Evolutionary conservation across 345 rosid species (phyloP), one percentile per base, ranked within the genome.

Genomic region (Orychophragmus violaceus): DNA sequence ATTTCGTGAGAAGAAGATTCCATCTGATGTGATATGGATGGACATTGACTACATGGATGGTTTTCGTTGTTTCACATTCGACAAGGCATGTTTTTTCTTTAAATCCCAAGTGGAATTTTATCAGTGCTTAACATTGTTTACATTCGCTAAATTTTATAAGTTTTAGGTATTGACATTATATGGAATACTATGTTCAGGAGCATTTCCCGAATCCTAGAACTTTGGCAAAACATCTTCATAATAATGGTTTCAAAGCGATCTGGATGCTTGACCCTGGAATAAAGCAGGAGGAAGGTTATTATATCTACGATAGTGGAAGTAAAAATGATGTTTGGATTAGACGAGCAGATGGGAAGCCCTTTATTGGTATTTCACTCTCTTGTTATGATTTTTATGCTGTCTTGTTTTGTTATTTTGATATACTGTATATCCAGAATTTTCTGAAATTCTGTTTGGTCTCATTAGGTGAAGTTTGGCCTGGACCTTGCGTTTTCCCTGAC

Each of bases 251-350:
- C 77, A 92, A 89, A 81, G 96, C 93, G 27, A 82, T 92, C 46
- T 89, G 96, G 98, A 92, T 92, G 95, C 93, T 89, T 46, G 95
- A 92, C 76, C 98, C 96, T 19, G 96, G 98, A 37, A 87, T 92
- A 67, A 92, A 92, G 68, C 69, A 51, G 9, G 98, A 92, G 76
- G 83, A 87, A 39, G 91, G 88, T 23, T 89, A 85, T 68, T 63
- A 68, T 76, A 70, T 82, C 52, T 84, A 84, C 63, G 89, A 87
- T 63, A 87, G 87, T 61, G 98, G 95, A 50, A 73, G 80, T 54
- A 60, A 76, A 70, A 76, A 54, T 77, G 85, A 85, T 64, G 82
- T 75, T 28, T 92, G 98, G 96, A 66, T 89, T 70, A 76, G 72
- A 54, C 80, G 66, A 70, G 85, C 89, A 63, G 83, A 86, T 77